Conservation (phyloP, 345 rosid species). For the Moringa oleifera region DNA sequence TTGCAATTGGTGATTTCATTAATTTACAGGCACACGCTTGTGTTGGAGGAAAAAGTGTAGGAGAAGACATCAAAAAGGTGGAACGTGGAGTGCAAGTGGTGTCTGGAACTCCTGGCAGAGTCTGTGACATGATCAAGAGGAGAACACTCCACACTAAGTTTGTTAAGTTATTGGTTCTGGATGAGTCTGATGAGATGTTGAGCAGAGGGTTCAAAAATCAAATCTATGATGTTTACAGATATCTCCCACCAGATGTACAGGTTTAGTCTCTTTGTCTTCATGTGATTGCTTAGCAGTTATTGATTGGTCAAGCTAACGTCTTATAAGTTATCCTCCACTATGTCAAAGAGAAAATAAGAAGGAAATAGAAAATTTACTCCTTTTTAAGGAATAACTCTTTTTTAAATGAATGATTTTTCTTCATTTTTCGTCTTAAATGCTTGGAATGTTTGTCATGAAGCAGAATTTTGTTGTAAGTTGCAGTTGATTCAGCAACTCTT, state of each 20-base stretch:
- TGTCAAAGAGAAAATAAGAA: too few relatives aligned
- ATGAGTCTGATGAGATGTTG: slow-evolving; percentile 97
- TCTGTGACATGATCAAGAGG: slow-evolving; percentile 98
- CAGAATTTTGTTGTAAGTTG: background rate
- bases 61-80: slow-evolving; percentile 87
- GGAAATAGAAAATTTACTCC: too few relatives aligned
- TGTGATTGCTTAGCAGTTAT: background rate
- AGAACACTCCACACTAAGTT: slow-evolving; percentile 90
- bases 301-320: too few relatives aligned
- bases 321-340: too few relatives aligned
- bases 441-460: background rate
- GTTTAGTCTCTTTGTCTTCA: slow-evolving; percentile 23
- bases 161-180: slow-evolving; percentile 45
- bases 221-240: slow-evolving; percentile 89
- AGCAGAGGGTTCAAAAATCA: slow-evolving; percentile 99
- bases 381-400: background rate
- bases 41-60: slow-evolving; percentile 93
- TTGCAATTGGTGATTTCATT: slow-evolving; percentile 66
- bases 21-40: slow-evolving; percentile 84
- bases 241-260: slow-evolving; percentile 99
- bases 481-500: too few relatives aligned
- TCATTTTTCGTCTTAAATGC: background rate
- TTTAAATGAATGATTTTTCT: too few relatives aligned
- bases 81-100: slow-evolving; percentile 56
- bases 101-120: slow-evolving; percentile 98